These are phyloP conservation scores for Curvularia lunata DNA, from an alignment of 2,329 filamentous ascomycete species.

Conservation along the genomic window DNA sequence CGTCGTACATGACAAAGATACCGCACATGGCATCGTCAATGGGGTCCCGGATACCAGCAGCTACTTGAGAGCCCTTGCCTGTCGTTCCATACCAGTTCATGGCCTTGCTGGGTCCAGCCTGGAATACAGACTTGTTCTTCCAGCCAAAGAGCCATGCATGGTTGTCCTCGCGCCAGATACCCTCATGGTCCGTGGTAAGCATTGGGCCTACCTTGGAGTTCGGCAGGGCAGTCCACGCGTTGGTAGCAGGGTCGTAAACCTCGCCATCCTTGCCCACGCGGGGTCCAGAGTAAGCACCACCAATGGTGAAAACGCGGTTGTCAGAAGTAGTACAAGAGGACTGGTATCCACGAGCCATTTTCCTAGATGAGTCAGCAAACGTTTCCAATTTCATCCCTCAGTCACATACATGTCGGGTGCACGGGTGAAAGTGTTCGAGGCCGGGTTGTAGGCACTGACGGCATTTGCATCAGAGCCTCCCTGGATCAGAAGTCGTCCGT, in stretches of 20 bases:
- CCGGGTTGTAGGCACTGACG: constrained; percentile 33
- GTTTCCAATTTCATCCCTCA: not conserved
- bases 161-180: constrained; percentile 36
- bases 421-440: constrained; percentile 25
- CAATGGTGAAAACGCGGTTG: constrained; percentile 35
- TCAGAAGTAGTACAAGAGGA: constrained; percentile 28
- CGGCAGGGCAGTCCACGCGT: constrained; percentile 31
- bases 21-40: constrained; percentile 34
- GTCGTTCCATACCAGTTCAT: constrained; percentile 38
- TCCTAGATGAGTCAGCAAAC: constrained; percentile 8
- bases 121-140: constrained; percentile 30
- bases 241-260: constrained; percentile 28
- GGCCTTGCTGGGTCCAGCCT: constrained; percentile 31
- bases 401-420: constrained; percentile 24
- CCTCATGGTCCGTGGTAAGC: constrained; percentile 31
- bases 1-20: constrained; percentile 36
- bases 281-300: constrained; percentile 33
- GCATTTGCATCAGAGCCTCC: constrained; percentile 33
- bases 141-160: constrained; percentile 35
- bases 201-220: constrained; percentile 25
- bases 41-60: constrained; percentile 30
- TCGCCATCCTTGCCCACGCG: constrained; percentile 34
- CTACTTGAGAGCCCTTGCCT: constrained; percentile 23
- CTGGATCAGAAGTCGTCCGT: constrained; percentile 33
- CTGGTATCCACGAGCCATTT: constrained; percentile 36